Percentiles rank a stretch among this genome's conserved stretches.
phyloP scores from a whole-genome alignment of 2,329 filamentous ascomycete genomes.

The Tolypocladium ophioglossoides region DNA sequence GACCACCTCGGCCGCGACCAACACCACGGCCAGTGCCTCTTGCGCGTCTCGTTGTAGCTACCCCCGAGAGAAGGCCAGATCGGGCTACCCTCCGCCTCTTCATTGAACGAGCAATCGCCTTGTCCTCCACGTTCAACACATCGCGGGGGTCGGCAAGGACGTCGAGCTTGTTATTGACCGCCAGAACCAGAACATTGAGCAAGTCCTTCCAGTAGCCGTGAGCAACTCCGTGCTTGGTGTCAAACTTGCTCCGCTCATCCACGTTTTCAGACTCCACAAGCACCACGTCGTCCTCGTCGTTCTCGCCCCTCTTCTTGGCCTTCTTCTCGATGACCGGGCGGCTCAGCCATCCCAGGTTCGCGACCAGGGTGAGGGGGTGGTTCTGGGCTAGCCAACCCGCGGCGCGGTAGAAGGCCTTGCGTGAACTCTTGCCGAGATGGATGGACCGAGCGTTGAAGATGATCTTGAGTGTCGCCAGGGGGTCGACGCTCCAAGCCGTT shows the following conservation, averaged over 20 bases:
- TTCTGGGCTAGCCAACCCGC: conserved; percentile 44
- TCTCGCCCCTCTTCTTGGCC: conserved; percentile 17
- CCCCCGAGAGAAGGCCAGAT: not conserved
- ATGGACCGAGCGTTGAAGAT: conserved; percentile 53
- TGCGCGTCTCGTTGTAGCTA: not conserved
- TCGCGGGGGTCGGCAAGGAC: conserved; percentile 26
- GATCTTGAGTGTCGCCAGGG: conserved; percentile 41
- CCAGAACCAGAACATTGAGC: conserved; percentile 43
- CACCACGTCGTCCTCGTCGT: conserved; percentile 23
- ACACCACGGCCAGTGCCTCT: not conserved
- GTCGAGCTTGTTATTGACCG: conserved; percentile 35
- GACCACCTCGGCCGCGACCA: too few relatives aligned
- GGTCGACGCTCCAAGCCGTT: conserved; percentile 37
- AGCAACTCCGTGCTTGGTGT: conserved; percentile 36
- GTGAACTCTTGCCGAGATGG: conserved; percentile 44
- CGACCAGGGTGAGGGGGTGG: conserved; percentile 42
- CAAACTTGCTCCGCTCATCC: conserved; percentile 23
- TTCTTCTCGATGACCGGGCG: conserved; percentile 47
- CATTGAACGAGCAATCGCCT: conserved; percentile 4
- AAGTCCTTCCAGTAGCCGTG: conserved; percentile 56
- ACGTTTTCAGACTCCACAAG: conserved; percentile 23
- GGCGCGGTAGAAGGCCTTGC: conserved; percentile 36
- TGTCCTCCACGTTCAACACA: conserved; percentile 28
- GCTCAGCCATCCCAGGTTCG: conserved; percentile 44
- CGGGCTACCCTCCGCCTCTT: not conserved